Conservation (phyloP, 495 filamentous ascomycete species). For the Hyaloscypha bicolor region DNA sequence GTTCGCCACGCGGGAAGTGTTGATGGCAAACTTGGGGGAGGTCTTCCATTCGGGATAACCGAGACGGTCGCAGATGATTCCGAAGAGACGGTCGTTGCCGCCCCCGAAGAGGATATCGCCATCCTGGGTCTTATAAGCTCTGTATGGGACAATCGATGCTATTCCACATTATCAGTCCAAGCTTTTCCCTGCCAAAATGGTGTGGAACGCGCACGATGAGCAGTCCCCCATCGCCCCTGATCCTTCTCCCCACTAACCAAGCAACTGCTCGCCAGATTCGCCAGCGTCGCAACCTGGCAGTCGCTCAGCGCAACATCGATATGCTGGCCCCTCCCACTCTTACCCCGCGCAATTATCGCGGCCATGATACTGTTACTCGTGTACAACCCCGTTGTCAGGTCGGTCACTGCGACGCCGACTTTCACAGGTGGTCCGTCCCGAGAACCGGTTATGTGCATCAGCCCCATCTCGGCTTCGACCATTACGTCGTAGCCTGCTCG, state of each 20-base stretch:
- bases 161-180: background rate
- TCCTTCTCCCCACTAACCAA: slow-evolving; percentile 89
- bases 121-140: slow-evolving; percentile 88
- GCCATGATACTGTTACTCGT: slow-evolving; percentile 98
- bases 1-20: slow-evolving; percentile 80
- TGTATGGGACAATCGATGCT: slow-evolving; percentile 96
- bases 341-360: slow-evolving; percentile 71
- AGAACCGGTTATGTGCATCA: slow-evolving; percentile 96
- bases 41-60: slow-evolving; percentile 78
- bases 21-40: slow-evolving; percentile 74
- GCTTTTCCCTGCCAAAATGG: background rate
- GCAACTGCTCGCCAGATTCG: slow-evolving; percentile 91
- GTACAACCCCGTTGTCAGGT: slow-evolving; percentile 94
- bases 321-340: slow-evolving; percentile 80
- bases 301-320: slow-evolving; percentile 91
- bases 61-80: slow-evolving; percentile 78
- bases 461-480: slow-evolving; percentile 96
- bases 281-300: slow-evolving; percentile 89
- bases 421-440: slow-evolving; percentile 92
- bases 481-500: slow-evolving; percentile 98
- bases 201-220: slow-evolving; percentile 70
- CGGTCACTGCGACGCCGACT: slow-evolving; percentile 95
- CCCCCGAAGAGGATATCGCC: slow-evolving; percentile 92
- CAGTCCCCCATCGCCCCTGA: slow-evolving; percentile 89
- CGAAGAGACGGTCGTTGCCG: slow-evolving; percentile 90